These are phyloP conservation scores for Lophiostoma macrostomum DNA, from an alignment of 495 filamentous ascomycete species.

Conservation along the genomic window DNA sequence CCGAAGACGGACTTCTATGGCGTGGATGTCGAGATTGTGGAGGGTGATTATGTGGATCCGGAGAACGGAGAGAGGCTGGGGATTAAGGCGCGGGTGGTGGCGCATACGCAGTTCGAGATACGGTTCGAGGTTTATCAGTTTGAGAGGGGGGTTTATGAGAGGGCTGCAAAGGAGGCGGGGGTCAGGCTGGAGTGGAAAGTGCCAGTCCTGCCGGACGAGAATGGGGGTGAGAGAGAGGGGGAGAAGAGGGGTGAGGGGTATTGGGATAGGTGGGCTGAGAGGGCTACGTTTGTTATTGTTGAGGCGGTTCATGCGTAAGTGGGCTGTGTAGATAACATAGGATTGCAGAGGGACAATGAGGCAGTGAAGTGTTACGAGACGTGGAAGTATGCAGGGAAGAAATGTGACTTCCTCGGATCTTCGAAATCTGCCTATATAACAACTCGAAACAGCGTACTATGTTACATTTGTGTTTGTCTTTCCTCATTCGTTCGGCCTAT, in stretches of 20 bases:
- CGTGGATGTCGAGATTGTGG: constrained; percentile 12
- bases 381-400: too few species aligned
- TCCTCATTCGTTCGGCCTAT: too few species aligned
- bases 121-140: constrained; percentile 26
- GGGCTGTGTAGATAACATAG: too few species aligned
- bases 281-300: constrained; percentile 20
- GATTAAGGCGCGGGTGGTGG: constrained; percentile 13
- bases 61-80: constrained; percentile 4
- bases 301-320: too few species aligned
- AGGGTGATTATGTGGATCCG: constrained; percentile 2
- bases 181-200: constrained; percentile 17
- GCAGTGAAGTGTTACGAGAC: too few species aligned
- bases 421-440: too few species aligned
- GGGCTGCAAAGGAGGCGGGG: constrained; percentile 18
- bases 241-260: constrained; percentile 16
- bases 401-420: too few species aligned
- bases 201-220: constrained; percentile 15
- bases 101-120: constrained; percentile 6
- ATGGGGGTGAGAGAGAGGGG: too few species aligned
- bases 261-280: constrained; percentile 20
- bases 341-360: too few species aligned
- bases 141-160: constrained; percentile 18
- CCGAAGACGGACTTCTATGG: constrained; percentile 19
- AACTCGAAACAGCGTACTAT: too few species aligned
- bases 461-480: too few species aligned